Conservation (phyloP, 208 protist species). For the Borovskyia barvae region DNA sequence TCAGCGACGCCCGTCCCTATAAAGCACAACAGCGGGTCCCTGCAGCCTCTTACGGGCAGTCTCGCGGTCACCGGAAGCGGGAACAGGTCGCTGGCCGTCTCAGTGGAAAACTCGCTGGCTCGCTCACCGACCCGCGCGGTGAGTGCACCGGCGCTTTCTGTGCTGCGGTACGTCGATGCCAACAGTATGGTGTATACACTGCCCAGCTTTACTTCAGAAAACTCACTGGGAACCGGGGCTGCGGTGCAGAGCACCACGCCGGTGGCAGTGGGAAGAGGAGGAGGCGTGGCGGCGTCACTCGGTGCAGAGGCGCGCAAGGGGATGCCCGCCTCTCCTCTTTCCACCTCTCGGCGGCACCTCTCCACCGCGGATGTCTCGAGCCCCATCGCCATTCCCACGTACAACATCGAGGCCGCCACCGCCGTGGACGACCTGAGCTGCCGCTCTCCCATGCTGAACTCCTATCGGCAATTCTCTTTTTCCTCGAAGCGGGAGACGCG, state of each 20-base stretch:
- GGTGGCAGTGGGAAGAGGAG: neutral
- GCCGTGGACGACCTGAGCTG: conserved; percentile 30
- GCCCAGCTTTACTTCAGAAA: conserved; percentile 19
- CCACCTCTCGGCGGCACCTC: conserved; percentile 24
- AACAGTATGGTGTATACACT: conserved; percentile 43
- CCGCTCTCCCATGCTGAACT: conserved; percentile 63
- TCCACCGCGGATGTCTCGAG: conserved; percentile 7
- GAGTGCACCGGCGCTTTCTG: conserved; percentile 11
- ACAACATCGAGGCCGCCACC: conserved; percentile 29
- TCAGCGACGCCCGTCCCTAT: no score
- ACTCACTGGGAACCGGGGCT: neutral
- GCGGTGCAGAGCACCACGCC: neutral
- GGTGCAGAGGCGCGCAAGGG: conserved; percentile 21
- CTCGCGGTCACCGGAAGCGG: no score
- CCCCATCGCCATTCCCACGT: conserved; percentile 43
- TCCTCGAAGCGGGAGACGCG: conserved; percentile 22
- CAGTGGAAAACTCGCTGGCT: neutral
- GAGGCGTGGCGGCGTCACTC: neutral
- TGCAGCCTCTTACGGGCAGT: no score
- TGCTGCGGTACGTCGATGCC: conserved; percentile 47
- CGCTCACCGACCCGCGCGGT: conserved; percentile 4
- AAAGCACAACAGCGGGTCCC: no score
- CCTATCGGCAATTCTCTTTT: conserved; percentile 63
- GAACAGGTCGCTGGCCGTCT: no score
- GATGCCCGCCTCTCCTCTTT: conserved; percentile 31